Evolutionary conservation across 345 rosid genomes (phyloP), one percentile per base, ranked within the genome.

Genomic region (Cardamine resedifolia): DNA sequence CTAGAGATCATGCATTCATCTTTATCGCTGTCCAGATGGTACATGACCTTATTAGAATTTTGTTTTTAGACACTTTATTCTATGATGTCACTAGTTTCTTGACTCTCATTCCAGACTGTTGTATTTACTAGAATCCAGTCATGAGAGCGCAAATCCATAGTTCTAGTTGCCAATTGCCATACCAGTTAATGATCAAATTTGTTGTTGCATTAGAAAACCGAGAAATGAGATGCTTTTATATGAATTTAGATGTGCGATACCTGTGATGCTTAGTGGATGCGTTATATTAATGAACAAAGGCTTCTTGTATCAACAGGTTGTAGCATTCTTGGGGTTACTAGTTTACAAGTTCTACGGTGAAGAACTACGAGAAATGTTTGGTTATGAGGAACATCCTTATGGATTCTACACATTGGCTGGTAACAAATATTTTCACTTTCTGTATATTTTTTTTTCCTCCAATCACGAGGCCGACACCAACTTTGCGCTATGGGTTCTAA

Each of bases 371-470:
- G 99, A 95, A 78, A 95, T 91, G 94, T 95, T 95, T 73, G 98
- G 97, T 73, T 95, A 91, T 52, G 99, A 92, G 60, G 98, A 96
- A 67, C 99, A 96, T 80, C 99, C 99, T 20, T 91, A 90, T 78
- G 99, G 91, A 9, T 96, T 96, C 77, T 96, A 96, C 73, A 87
- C 96, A 10, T 87, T 96, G 88, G 96, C 96, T 64, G 99, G 99
- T 96, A 84, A 49, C 58, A 16, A 26, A 3, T 43, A n/a, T 28
- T 26, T 16, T 58, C 52, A 9, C 41, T 47, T 63, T 36, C 43
- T 7, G 39, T 73, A 45, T n/a, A 50, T 3, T 6, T 30, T 44
- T 44, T 10, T 14, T 39, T 39, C 7, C 47, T 30, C 47, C 6
- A 3, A 8, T 11, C 41, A 24, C 9, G 26, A 24, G 39, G 12